Base-by-base conservation (phyloP, 169 alveolate species). In the Miamiensis avidus region DNA sequence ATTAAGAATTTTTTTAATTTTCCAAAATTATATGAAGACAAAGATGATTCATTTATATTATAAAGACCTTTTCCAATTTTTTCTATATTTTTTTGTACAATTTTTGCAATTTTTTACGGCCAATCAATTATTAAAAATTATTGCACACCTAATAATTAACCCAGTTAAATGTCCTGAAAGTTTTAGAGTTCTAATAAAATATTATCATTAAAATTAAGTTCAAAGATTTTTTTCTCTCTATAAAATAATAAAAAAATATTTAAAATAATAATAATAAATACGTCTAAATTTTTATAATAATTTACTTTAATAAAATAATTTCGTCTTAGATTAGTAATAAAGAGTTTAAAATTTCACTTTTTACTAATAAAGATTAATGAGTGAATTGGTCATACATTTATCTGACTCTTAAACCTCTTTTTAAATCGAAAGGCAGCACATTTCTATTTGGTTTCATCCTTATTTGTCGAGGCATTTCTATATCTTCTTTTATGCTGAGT, bases 11-110 rank as follows among this genome's bases (percentile, higher is more conserved):
- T 95, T 89, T 96, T 97, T 65, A 97, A 82, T 89, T 97, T 97
- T 77, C 98, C 97, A 87, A 95, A 96, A 84, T 97, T 98, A 89
- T 97, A 97, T 6, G 98, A 95, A 83, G 96, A 98, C 89, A 95
- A 95, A 30, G 96, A 92, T 28, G 98, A 95, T 76, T 96, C 98
- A 76, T 96, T 95, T 83, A 96, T 90, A 82, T 96, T 96, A 84
- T 96, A 96, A 97, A 98, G 95, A n/a, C 99, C 99, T 81, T 96
- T 97, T 1, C 98, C 98, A n/a, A 96, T 97, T 25, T 94, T 95
- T 30, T 94, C 92, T 78, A 96, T 92, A 34, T 96, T 91, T 81
- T 88, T 91, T 78, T 92, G 94, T 34, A 96, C 95, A n/a, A 97
- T 95, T 78, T 94, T 94, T 85, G 87, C 92, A 89, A 49, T 93